Base-by-base conservation (phyloP, 2,329 filamentous ascomycete genomes). In the Aspergillus sp. region DNA sequence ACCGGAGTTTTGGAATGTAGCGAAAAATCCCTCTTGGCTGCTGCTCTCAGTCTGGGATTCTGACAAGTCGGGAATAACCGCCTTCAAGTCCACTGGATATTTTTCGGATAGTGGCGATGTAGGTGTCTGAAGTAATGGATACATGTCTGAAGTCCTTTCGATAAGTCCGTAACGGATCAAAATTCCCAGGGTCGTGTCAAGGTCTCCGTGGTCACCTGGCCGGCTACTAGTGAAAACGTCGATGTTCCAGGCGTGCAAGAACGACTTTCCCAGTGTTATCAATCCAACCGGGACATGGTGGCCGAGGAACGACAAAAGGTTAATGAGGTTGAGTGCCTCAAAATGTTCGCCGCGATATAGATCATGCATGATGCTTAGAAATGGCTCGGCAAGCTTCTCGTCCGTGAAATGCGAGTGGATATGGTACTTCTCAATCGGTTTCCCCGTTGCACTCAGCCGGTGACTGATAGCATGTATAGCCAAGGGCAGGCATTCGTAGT, bases 381-480 rank as follows among this genome's bases (percentile, higher is more conserved):
- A 77, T 35, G 79, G 77, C 52, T 77, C 76, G 8, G 77, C 81
- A 0, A 85, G 79, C 59, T 82, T 83, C 6, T 83, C 81, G 44
- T 84, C 81, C 1, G 78, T 82, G 40, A 80, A 76, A 57, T 84
- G 86, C 2, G 81, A 81, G 59, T 79, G 78, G n/a, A 86, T 73
- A 35, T 71, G 73, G 59, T 87, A 89, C 61, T 79, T 84, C 1
- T 83, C 81, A 3, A 90, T 75, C 0, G 86, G 84, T 61, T 87
- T 86, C 17, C 80, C 77, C 0, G 84, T 86, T 3, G 82, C 81
- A 55, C 83, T 86, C 14, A 90, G 74, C 35, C 86, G 80, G 61
- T 85, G 82, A 1, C 85, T 85, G 2, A 87, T 84, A 0, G 86
- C 84, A 64, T 89, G 86, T 19, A 90, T 87, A 61, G 88, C 88